These are phyloP conservation scores for Xylariaceae sp. DNA, from an alignment of 2,329 filamentous ascomycete species.

Conservation along the genomic window DNA sequence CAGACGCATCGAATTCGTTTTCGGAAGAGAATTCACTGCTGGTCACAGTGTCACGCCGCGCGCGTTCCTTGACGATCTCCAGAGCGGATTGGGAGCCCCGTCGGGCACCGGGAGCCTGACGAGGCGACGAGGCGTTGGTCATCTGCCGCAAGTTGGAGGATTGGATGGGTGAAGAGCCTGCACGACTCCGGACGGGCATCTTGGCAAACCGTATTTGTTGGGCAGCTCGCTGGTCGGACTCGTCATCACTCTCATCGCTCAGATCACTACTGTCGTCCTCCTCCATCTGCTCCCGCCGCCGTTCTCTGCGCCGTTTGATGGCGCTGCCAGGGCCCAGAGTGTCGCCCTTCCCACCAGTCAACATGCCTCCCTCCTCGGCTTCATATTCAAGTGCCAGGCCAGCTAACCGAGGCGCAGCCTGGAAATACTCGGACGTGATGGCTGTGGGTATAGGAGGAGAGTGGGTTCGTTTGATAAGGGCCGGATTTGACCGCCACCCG, in stretches of 20 bases:
- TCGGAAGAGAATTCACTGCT: conserved; percentile 81
- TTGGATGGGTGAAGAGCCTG: conserved; percentile 82
- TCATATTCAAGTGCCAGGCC: conserved; percentile 64
- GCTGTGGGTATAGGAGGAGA: conserved; percentile 82
- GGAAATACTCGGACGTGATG: conserved; percentile 78
- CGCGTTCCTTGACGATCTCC: conserved; percentile 63
- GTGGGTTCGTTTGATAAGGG: conserved; percentile 75
- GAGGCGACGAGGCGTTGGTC: conserved; percentile 42
- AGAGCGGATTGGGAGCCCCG: conserved; percentile 67
- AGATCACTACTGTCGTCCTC: conserved; percentile 83
- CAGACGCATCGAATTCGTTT: conserved; percentile 66
- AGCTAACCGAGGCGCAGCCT: conserved; percentile 56
- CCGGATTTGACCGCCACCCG: conserved; percentile 70
- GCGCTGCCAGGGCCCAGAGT: conserved; percentile 63
- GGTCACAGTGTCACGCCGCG: conserved; percentile 69
- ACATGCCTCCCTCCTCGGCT: conserved; percentile 66
- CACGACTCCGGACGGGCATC: conserved; percentile 81
- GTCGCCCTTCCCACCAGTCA: conserved; percentile 62
- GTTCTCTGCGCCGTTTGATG: conserved; percentile 56
- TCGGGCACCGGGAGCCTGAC: conserved; percentile 41
- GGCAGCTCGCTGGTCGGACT: conserved; percentile 64
- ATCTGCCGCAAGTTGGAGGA: conserved; percentile 57
- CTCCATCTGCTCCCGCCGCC: conserved; percentile 67
- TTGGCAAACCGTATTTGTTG: conserved; percentile 95
- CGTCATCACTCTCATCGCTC: conserved; percentile 79